Evolutionary conservation across 345 rosid species (phyloP).

Genomic region (Citrus unshiu): DNA sequence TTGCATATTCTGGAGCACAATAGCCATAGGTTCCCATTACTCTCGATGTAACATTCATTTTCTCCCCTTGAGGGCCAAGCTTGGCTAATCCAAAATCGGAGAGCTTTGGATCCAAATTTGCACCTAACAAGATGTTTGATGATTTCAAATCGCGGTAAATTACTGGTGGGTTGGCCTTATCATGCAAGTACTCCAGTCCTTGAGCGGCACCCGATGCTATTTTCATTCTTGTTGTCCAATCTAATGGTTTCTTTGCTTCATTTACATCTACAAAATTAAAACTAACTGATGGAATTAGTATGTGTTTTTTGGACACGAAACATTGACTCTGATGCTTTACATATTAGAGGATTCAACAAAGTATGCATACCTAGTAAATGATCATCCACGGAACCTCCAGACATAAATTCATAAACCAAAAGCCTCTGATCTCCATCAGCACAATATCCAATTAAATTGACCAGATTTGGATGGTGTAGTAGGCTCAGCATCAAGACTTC

Average conservation of each 20-base stretch:
- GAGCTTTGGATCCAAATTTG: constrained; percentile 44
- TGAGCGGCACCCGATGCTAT: constrained; percentile 60
- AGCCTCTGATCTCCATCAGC: constrained; percentile 81
- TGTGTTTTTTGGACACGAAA: neutral
- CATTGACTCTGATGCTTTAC: neutral
- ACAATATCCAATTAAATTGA: constrained; percentile 63
- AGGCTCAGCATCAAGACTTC: constrained; percentile 46
- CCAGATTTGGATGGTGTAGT: constrained; percentile 52
- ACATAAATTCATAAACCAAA: constrained; percentile 51
- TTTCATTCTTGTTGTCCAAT: constrained; percentile 59
- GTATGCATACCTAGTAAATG: constrained; percentile 45
- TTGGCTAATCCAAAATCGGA: constrained; percentile 60
- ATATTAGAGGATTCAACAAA: neutral
- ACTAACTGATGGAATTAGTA: neutral
- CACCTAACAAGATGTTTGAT: constrained; percentile 56
- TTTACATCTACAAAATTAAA: constrained; percentile 28
- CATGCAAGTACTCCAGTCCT: constrained; percentile 67
- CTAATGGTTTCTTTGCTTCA: constrained; percentile 33
- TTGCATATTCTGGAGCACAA: constrained; percentile 70
- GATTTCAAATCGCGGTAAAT: constrained; percentile 64
- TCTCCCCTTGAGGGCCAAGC: constrained; percentile 44
- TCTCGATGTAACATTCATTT: constrained; percentile 36
- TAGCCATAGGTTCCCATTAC: constrained; percentile 78
- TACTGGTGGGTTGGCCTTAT: constrained; percentile 46
- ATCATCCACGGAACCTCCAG: constrained; percentile 50